These are phyloP conservation scores for Firmiana major DNA, from an alignment of 345 rosid species.

Conservation along the genomic window DNA sequence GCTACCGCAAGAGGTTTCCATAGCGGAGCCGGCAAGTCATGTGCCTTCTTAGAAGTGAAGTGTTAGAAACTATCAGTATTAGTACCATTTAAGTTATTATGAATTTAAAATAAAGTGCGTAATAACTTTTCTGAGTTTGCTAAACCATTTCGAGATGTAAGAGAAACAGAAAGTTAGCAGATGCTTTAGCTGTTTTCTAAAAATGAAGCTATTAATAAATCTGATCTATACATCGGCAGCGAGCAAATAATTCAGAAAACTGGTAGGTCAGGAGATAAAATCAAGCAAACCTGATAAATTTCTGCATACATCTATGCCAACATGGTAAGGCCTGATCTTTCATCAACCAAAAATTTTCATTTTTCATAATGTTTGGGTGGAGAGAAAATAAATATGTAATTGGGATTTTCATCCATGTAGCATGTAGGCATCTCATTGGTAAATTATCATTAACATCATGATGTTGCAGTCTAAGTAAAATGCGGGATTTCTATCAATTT, in stretches of 20 bases:
- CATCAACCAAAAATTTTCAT: not conserved
- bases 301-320: not conserved
- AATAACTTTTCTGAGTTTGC: not conserved
- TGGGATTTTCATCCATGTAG: not conserved
- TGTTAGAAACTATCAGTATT: not conserved
- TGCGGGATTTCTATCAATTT: not conserved
- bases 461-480: not conserved
- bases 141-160: not conserved
- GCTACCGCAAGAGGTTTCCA: not conserved
- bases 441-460: slow-evolving; percentile 10
- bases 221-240: not conserved
- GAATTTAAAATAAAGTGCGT: not conserved
- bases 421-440: slow-evolving; percentile 7
- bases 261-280: not conserved
- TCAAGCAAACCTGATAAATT: not conserved
- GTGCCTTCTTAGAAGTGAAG: slow-evolving; percentile 16
- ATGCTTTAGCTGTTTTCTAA: not conserved
- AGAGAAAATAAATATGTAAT: not conserved
- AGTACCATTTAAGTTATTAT: not conserved
- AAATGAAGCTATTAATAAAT: not conserved
- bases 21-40: slow-evolving; percentile 7
- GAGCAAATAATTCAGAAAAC: not conserved
- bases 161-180: not conserved
- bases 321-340: not conserved
- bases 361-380: not conserved